phyloP scores from a whole-genome alignment of 495 filamentous ascomycete species.

The Penicilliopsis zonata region DNA sequence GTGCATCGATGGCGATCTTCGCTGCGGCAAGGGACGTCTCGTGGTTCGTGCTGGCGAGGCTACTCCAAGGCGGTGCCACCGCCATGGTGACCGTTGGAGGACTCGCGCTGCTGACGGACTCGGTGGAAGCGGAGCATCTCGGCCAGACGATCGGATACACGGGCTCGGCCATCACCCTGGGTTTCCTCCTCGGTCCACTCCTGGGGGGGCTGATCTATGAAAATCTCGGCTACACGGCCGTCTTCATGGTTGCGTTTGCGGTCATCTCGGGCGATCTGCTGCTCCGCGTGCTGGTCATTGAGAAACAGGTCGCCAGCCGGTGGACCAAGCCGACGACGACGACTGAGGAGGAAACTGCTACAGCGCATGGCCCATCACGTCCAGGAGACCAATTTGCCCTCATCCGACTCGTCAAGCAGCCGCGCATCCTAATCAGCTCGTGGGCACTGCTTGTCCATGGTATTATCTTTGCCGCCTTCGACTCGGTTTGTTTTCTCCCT shows the following conservation, averaged over 20 bases:
- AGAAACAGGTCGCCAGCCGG: constrained; percentile 38
- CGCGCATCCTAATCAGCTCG: constrained; percentile 20
- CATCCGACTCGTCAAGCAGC: constrained; percentile 14
- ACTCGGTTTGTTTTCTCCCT: constrained; percentile 14
- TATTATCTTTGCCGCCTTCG: constrained; percentile 20
- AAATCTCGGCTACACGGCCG: constrained; percentile 44
- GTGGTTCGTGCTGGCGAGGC: constrained; percentile 41
- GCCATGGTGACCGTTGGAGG: constrained; percentile 55
- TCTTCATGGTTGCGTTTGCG: constrained; percentile 46
- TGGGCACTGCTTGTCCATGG: constrained; percentile 20
- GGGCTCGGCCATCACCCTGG: constrained; percentile 18
- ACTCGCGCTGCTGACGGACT: constrained; percentile 46
- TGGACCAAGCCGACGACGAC: constrained; percentile 6
- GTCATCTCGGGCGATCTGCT: constrained; percentile 48
- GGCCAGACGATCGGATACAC: constrained; percentile 41
- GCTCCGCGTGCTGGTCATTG: constrained; percentile 51
- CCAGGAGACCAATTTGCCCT: constrained; percentile 11
- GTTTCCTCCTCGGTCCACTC: constrained; percentile 35
- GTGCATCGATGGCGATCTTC: constrained; percentile 44
- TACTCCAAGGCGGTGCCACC: constrained; percentile 49
- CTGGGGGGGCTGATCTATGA: constrained; percentile 51
- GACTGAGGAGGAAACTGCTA: background rate
- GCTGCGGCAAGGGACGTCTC: constrained; percentile 37
- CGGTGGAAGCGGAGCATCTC: constrained; percentile 42
- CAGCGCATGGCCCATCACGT: too few species aligned